These are phyloP conservation scores for Leptographium radiaticola DNA, from an alignment of 2,329 filamentous ascomycete species.

Conservation along the genomic window DNA sequence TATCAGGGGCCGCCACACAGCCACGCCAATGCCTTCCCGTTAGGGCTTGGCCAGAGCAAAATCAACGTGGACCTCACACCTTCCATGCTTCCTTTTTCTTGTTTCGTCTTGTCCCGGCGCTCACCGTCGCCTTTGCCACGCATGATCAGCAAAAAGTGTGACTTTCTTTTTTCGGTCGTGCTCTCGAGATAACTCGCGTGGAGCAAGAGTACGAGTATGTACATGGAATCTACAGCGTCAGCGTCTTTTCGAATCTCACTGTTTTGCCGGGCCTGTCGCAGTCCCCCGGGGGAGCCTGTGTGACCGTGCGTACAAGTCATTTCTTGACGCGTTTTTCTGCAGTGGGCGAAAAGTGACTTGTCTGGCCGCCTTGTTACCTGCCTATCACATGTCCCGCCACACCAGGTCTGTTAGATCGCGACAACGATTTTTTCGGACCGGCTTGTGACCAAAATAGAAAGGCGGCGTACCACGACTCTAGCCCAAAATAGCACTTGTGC, in stretches of 20 bases:
- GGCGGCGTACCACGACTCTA: not conserved
- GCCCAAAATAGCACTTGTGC: conserved; percentile 4
- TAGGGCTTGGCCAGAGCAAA: not conserved
- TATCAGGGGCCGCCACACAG: no score
- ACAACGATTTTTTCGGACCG: not conserved
- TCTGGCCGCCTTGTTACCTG: not conserved
- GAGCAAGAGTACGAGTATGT: no score
- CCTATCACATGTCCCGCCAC: not conserved
- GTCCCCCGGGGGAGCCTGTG: no score
- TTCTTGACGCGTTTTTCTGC: not conserved
- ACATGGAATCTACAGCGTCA: not conserved
- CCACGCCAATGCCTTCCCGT: not conserved
- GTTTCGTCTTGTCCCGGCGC: no score
- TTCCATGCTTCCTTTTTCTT: not conserved
- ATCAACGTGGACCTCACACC: not conserved
- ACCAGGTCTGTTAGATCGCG: not conserved
- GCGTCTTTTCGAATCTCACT: not conserved
- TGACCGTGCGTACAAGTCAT: not conserved
- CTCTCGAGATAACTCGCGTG: not conserved
- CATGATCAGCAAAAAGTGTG: no score
- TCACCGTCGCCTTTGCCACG: no score
- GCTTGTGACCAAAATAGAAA: not conserved
- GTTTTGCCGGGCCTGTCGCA: not conserved
- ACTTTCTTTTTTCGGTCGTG: not conserved
- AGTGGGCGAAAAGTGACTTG: not conserved